Evolutionary conservation across 106 monocot genomes (phyloP).

Genomic region (Gastrodia elata): DNA sequence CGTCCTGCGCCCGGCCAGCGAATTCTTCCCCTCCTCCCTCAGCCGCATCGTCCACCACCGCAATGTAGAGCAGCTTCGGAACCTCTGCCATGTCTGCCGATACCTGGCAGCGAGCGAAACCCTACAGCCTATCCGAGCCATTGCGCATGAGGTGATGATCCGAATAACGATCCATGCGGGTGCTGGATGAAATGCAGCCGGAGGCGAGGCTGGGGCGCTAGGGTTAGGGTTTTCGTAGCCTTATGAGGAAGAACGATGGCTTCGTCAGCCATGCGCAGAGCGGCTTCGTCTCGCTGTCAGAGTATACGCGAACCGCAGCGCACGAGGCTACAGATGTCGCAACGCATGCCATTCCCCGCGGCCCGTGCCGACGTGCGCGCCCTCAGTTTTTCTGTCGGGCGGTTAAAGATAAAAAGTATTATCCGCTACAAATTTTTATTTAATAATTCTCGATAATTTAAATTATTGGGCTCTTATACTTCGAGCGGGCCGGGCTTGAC

Average conservation of each 20-base stretch:
- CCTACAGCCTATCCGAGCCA: not conserved
- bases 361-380: not conserved
- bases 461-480: no score
- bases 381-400: not conserved
- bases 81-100: conserved; percentile 44
- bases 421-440: no score
- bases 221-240: not conserved
- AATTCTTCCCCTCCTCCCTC: not conserved
- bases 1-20: not conserved
- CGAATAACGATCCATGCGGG: not conserved
- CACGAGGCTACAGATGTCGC: conserved; percentile 4
- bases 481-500: no score
- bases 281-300: not conserved
- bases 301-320: not conserved
- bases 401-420: no score
- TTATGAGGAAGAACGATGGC: not conserved
- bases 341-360: not conserved
- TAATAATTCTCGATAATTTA: no score
- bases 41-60: conserved; percentile 54
- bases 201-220: not conserved
- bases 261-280: conserved; percentile 6
- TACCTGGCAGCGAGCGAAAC: not conserved
- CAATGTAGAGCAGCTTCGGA: conserved; percentile 64
- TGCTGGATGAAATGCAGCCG: not conserved
- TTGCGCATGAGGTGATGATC: not conserved